Evolutionary conservation across 192 early-diverging fungal genomes (phyloP), one percentile per base, ranked within the genome.

Genomic region (Lobulomyces angularis): DNA sequence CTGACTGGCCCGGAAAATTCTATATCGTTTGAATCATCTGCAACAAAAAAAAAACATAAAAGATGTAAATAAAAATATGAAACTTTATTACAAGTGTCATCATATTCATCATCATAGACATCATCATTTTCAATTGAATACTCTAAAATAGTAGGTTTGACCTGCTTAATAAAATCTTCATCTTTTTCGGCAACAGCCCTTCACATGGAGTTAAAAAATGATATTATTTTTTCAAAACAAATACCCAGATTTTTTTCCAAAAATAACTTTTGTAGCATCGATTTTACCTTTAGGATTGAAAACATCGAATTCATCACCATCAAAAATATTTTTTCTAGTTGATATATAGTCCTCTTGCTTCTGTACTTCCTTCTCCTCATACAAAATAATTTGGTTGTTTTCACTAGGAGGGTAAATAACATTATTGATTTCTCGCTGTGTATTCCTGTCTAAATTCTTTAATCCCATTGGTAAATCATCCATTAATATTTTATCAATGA

Each of bases 251-350:
- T 71, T 67, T 58, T 90, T 94, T 41, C 86, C 85, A 28, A 64
- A 58, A 32, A 69, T 65, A 17, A 87, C 76, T 28, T 77, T 81
- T 21, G 50, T 56, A 44, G 60, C 51, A 49, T 87, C 77, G 5
- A 86, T 55, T 2, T 53, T 57, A 6, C 34, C 27, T 7, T 68
- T 59, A 37, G 72, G 67, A 21, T 64, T 52, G 58, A 93, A 87
- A 5, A 93, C 71, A 45, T 96, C 90, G 61, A 94, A 92, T 45
- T 88, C 86, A 50, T 96, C 92, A 28, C 82, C 80, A 58, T 96
- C 90, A 61, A 85, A 90, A 23, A 93, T 65, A 49, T 93, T 96
- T 9, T 69, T 61, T 7, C 88, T 77, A 11, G 30, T 54, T 3
- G 58, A 46, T 8, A 92, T 60, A 8, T 76, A 46, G 8, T 48